Evolutionary conservation across 164 flowering plant genomes (phyloP).

Genomic region (Tinospora cordifolia): DNA sequence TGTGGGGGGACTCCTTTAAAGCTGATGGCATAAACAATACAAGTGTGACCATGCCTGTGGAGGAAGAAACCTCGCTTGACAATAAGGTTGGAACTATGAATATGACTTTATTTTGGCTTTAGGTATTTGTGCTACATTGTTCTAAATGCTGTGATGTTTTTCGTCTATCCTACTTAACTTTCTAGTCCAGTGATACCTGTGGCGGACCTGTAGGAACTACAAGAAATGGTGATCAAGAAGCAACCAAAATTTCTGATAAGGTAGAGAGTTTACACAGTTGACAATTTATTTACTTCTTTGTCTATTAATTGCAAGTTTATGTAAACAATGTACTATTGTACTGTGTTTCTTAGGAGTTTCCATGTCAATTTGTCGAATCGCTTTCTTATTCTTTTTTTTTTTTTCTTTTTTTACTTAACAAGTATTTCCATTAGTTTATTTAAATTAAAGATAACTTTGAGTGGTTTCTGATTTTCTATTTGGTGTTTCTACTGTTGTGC

Average conservation of each 20-base stretch:
- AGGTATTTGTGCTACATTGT: not conserved
- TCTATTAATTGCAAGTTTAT: not conserved
- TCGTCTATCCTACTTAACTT: slow-evolving; percentile 9
- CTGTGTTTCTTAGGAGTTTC: not conserved
- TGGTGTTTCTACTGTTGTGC: not conserved
- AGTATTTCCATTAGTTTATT: too few species aligned
- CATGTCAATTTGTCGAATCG: not conserved
- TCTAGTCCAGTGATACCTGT: slow-evolving; percentile 71
- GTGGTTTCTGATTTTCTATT: not conserved
- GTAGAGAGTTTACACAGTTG: slow-evolving; percentile 24
- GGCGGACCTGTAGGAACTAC: slow-evolving; percentile 44
- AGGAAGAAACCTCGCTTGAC: slow-evolving; percentile 45
- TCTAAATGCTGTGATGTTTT: not conserved
- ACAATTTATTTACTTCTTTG: not conserved
- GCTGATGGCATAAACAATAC: slow-evolving; percentile 37
- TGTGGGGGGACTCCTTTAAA: slow-evolving; percentile 70
- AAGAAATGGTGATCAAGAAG: slow-evolving; percentile 60
- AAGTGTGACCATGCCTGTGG: slow-evolving; percentile 34
- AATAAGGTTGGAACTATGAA: slow-evolving; percentile 41
- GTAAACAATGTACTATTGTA: not conserved
- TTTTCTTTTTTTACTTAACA: too few species aligned
- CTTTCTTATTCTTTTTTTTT: too few species aligned
- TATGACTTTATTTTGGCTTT: slow-evolving; percentile 10
- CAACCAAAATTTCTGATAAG: slow-evolving; percentile 58
- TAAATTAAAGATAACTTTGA: too few species aligned